Evolutionary conservation across 2,329 filamentous ascomycete genomes (phyloP).

Genomic region (Coniochaeta sp.): DNA sequence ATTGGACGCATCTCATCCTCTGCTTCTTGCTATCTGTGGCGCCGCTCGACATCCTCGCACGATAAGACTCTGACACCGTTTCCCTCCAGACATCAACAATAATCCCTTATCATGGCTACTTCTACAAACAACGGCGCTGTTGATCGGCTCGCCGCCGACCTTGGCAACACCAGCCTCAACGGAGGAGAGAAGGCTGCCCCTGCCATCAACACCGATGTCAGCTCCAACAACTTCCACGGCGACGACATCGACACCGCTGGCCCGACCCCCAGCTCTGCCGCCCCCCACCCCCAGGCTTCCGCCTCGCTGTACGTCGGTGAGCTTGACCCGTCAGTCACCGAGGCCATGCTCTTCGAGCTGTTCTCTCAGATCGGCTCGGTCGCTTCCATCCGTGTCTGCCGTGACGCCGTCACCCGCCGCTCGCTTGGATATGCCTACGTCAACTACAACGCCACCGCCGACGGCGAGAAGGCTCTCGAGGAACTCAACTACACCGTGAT

Average conservation of each 20-base stretch:
- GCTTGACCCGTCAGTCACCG: conserved; percentile 94
- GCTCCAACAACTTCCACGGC: conserved; percentile 39
- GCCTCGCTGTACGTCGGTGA: conserved; percentile 98
- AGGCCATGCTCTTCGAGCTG: conserved; percentile 99
- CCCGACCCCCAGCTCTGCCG: conserved; percentile 66
- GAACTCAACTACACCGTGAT: conserved; percentile 99
- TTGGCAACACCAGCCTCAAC: conserved; percentile 64
- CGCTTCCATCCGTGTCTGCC: conserved; percentile 98
- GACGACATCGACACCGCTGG: conserved; percentile 58
- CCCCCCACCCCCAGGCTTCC: conserved; percentile 78
- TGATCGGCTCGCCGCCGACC: conserved; percentile 76
- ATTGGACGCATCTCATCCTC: neutral
- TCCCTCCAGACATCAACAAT: conserved; percentile 13
- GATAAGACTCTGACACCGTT: conserved; percentile 6
- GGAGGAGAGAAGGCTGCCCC: conserved; percentile 59
- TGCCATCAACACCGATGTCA: conserved; percentile 68
- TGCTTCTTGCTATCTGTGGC: neutral
- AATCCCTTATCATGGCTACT: conserved; percentile 49
- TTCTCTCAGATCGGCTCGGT: conserved; percentile 99
- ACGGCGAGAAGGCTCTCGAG: conserved; percentile 97
- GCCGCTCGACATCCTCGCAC: neutral
- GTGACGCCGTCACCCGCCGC: conserved; percentile 95
- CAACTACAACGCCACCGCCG: conserved; percentile 97
- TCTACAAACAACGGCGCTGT: conserved; percentile 53
- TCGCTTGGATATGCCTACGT: conserved; percentile 99